These are phyloP conservation scores for Puccinia polysora DNA, from an alignment of 1,284 basidiomycete genomes.

Conservation along the genomic window DNA sequence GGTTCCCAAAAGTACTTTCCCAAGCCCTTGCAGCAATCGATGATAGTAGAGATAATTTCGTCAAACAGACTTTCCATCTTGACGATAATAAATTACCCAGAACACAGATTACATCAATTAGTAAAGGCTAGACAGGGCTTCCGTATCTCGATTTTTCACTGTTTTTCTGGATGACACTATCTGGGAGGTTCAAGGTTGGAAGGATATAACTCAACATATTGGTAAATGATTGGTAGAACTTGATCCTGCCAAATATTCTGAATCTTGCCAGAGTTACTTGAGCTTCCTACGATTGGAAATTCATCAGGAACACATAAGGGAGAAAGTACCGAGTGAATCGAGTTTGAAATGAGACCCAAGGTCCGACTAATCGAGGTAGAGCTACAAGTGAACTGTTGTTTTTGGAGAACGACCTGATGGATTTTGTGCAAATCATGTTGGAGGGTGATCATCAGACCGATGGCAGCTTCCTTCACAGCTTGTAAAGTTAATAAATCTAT, in stretches of 20 bases:
- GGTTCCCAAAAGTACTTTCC: not conserved
- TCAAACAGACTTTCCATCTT: not conserved
- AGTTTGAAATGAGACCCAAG: not conserved
- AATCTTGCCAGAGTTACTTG: not conserved
- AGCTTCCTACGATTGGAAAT: not conserved
- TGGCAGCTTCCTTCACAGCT: slow-evolving; percentile 12
- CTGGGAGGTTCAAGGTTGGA: no score
- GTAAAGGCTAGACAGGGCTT: no score
- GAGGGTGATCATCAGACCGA: not conserved
- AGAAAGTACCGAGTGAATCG: slow-evolving; percentile 2
- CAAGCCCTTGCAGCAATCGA: slow-evolving; percentile 7
- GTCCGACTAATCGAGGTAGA: slow-evolving; percentile 1
- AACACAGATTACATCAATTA: no score
- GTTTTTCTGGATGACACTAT: no score
- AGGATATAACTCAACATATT: slow-evolving; percentile 29
- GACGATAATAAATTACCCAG: not conserved
- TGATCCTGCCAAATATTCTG: not conserved
- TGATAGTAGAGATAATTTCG: not conserved
- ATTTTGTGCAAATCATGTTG: slow-evolving; percentile 9
- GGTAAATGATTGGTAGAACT: slow-evolving; percentile 8
- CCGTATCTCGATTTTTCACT: no score
- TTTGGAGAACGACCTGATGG: not conserved
- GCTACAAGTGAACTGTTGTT: not conserved
- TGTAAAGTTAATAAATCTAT: slow-evolving; percentile 3
- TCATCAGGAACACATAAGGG: slow-evolving; percentile 7